Evolutionary conservation across 495 filamentous ascomycete species (phyloP).

Genomic region (Aspergillus ostianus): DNA sequence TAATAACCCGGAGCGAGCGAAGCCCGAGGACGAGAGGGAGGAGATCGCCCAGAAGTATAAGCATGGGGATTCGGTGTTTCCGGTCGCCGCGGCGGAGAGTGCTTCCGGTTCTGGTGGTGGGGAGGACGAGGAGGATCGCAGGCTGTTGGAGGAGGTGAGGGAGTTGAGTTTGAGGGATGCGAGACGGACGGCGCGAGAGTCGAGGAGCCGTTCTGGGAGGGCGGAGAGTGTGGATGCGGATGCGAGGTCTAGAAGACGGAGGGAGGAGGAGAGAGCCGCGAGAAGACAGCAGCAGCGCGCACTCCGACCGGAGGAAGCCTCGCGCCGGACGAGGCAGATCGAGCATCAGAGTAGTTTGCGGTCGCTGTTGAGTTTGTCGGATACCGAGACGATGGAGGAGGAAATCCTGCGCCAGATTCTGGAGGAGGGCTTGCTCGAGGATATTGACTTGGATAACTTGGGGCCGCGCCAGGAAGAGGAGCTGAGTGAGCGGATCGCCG

Average conservation of each 20-base stretch:
- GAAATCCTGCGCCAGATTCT: conserved; percentile 87
- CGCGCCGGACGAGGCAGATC: conserved; percentile 51
- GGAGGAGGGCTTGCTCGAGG: conserved; percentile 82
- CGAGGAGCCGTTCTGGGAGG: conserved; percentile 24
- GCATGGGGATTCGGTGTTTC: conserved; percentile 69
- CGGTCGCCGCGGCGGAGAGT: conserved; percentile 15
- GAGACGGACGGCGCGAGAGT: conserved; percentile 32
- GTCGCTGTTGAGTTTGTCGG: conserved; percentile 74
- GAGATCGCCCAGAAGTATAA: conserved; percentile 70
- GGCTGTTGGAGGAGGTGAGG: conserved; percentile 67
- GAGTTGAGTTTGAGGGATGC: conserved; percentile 70
- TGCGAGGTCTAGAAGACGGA: conserved; percentile 33
- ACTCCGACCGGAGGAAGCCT: conserved; percentile 15
- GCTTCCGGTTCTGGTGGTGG: conserved; percentile 26
- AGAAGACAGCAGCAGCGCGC: conserved; percentile 18
- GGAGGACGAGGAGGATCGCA: conserved; percentile 62
- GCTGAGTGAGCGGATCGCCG: conserved; percentile 82
- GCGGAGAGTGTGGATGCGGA: conserved; percentile 31
- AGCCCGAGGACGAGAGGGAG: conserved; percentile 64
- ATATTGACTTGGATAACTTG: conserved; percentile 79
- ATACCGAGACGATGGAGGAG: conserved; percentile 80
- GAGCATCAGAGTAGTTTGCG: conserved; percentile 85
- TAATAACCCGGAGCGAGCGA: conserved; percentile 69
- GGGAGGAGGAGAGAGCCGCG: conserved; percentile 46
- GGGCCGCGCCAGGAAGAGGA: conserved; percentile 77